These are phyloP conservation scores for Albugo candida DNA, from an alignment of 352 stramenopile genomes.

Conservation along the genomic window DNA sequence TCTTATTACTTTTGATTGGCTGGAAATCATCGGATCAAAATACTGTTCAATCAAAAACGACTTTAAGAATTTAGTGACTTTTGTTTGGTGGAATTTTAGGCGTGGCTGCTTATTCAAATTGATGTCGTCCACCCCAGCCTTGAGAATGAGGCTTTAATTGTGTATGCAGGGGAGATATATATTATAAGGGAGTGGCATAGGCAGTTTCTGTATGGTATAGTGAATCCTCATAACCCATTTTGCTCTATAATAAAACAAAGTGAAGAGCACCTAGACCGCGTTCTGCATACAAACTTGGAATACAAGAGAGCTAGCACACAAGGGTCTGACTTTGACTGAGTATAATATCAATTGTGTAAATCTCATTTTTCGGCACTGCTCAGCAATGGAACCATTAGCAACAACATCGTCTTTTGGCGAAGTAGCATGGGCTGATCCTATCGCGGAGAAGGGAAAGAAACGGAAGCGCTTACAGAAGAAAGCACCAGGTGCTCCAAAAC, in stretches of 20 bases:
- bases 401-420: conserved; percentile 31
- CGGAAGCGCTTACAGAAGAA: conserved; percentile 82
- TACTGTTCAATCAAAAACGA: not conserved
- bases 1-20: too few relatives aligned
- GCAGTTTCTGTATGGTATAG: conserved; percentile 47
- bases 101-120: too few relatives aligned
- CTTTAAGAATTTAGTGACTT: not conserved
- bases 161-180: too few relatives aligned
- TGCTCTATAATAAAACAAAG: conserved; percentile 46
- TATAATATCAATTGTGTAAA: too few relatives aligned
- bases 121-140: too few relatives aligned
- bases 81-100: too few relatives aligned
- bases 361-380: too few relatives aligned
- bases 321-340: too few relatives aligned
- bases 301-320: too few relatives aligned
- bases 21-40: not conserved
- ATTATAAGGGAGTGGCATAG: too few relatives aligned
- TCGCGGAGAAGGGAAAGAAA: conserved; percentile 69
- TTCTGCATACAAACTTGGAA: too few relatives aligned
- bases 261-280: conserved; percentile 26
- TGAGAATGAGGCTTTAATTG: too few relatives aligned
- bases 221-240: conserved; percentile 59
- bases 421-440: conserved; percentile 29
- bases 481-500: conserved; percentile 73
- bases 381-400: conserved; percentile 45